Base-by-base conservation (phyloP, 306 rosid species). In the Glycine latifolia region DNA sequence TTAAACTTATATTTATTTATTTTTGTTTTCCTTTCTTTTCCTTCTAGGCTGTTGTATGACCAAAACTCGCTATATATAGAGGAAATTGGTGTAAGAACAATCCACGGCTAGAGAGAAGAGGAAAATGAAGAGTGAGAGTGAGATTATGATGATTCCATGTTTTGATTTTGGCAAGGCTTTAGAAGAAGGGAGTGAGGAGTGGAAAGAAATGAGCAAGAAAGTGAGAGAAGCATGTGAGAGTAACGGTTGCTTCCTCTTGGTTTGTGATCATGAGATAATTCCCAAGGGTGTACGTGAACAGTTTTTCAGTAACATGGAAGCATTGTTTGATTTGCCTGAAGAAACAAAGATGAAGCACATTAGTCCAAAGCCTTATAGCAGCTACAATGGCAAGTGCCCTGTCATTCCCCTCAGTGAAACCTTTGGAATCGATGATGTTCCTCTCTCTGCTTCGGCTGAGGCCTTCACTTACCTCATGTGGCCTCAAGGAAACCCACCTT, bases 401-500 rank as follows among this genome's bases (percentile, higher is more conserved):
- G 0, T 67, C 71, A 67, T 76, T 20, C 92, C 94, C 6, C 54
- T 86, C 4, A 62, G 67, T 65, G 79, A 91, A 74, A 78, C 87
- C 89, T 91, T 89, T 58, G 90, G 94, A 10, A 33, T 91, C 55
- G 87, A 91, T 47, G 74, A 82, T 13, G 81, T 78, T 12, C 60
- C 49, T 16, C 15, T 50, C 0, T 86, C 41, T 0, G 66, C 35
- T 13, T 10, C 10, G 0, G 81, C 90, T 49, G 43, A 61, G 0
- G 56, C 84, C 68, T 89, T 91, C 82, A 78, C 91, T 54, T 9
- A 81, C 74, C 85, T 87, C 76, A 86, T 91, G 90, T 91, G 92
- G 95, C 89, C 91, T 20, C 78, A 84, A 52, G 92, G 89, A 53
- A 89, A 87, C 83, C 67, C 81, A 16, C 0, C 62, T 43, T 87